phyloP scores from a whole-genome alignment of 257 asterid genomes.

The Nicotiana undulata region DNA sequence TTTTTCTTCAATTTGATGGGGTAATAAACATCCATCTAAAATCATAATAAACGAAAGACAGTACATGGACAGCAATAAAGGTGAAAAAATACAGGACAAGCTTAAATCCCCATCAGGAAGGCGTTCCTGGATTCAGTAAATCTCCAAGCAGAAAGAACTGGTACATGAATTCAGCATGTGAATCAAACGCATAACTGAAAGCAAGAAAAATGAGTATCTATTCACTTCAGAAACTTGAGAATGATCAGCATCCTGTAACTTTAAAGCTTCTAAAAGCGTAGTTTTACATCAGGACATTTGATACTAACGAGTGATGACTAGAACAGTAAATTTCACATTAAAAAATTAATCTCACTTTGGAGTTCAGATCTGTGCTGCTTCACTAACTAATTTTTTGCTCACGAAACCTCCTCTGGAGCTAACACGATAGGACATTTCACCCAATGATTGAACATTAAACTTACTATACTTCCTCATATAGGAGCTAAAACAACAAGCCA shows the following conservation, averaged over 20 bases:
- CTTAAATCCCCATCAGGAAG: background rate
- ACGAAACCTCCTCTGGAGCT: background rate
- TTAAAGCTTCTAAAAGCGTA: background rate
- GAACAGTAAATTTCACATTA: background rate
- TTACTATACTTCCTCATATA: no score
- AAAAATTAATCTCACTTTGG: background rate
- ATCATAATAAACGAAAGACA: background rate
- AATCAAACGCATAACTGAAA: background rate
- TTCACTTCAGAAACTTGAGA: background rate
- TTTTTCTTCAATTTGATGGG: background rate
- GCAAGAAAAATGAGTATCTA: background rate
- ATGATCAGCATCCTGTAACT: background rate
- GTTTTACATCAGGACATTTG: background rate
- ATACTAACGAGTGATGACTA: background rate
- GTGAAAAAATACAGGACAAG: background rate
- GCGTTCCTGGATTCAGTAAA: background rate
- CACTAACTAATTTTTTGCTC: background rate
- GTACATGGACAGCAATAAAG: background rate
- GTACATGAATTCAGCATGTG: background rate
- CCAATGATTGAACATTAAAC: no score
- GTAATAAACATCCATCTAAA: background rate
- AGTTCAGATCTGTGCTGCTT: background rate
- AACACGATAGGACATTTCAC: no score
- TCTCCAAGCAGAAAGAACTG: background rate
- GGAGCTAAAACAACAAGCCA: no score